phyloP scores from a whole-genome alignment of 2,329 filamentous ascomycete species.

The Emmonsiellopsis sp. region DNA sequence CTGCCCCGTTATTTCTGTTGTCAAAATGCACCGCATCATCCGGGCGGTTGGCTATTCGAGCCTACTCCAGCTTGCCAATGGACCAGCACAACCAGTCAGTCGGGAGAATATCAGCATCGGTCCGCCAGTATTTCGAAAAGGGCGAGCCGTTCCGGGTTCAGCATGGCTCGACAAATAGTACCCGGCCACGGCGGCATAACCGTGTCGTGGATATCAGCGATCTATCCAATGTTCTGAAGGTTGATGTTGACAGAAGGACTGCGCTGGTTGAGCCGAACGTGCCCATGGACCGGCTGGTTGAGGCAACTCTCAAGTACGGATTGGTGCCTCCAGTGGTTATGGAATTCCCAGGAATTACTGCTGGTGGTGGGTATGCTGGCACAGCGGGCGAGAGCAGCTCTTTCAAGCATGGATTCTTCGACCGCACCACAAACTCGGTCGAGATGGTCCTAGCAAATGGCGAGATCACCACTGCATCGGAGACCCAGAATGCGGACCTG shows the following conservation, averaged over 20 bases:
- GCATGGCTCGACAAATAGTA: slow-evolving; percentile 70
- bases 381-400: slow-evolving; percentile 60
- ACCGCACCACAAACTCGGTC: slow-evolving; percentile 51
- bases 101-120: slow-evolving; percentile 35
- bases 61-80: slow-evolving; percentile 16
- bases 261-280: slow-evolving; percentile 64
- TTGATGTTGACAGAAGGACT: slow-evolving; percentile 47
- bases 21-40: neutral
- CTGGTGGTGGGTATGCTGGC: slow-evolving; percentile 58
- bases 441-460: slow-evolving; percentile 57
- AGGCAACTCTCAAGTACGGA: slow-evolving; percentile 46
- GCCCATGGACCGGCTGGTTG: slow-evolving; percentile 56
- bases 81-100: slow-evolving; percentile 37
- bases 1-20: neutral
- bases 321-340: slow-evolving; percentile 59
- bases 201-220: slow-evolving; percentile 16
- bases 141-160: slow-evolving; percentile 61
- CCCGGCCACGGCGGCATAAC: slow-evolving; percentile 46
- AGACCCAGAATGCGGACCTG: slow-evolving; percentile 42
- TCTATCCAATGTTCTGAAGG: slow-evolving; percentile 47
- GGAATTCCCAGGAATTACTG: slow-evolving; percentile 63
- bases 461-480: slow-evolving; percentile 42
- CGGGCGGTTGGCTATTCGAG: neutral
- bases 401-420: slow-evolving; percentile 59
- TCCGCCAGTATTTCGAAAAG: slow-evolving; percentile 40